Evolutionary conservation across 208 protist species (phyloP), one percentile per base, ranked within the genome.

Genomic region (Sergeia podlipaevii): DNA sequence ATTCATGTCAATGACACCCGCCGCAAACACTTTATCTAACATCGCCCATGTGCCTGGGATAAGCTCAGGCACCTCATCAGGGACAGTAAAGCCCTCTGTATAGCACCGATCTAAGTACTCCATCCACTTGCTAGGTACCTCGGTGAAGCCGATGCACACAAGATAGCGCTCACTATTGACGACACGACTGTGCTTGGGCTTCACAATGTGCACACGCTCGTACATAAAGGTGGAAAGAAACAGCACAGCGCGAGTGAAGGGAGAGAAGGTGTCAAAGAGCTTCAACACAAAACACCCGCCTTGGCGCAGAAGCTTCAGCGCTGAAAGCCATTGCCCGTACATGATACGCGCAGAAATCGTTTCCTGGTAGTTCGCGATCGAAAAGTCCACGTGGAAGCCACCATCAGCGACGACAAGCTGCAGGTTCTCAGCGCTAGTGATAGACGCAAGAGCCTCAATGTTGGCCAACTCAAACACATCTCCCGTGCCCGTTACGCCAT

Each of bases 101-200:
- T 84, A 85, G 48, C 65, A 75, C 33, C 43, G 29, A 23, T 89
- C 75, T 20, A 91, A 59, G 46, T 89, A 74, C 3, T 30, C 27
- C 42, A 82, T 60, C 83, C 86, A 93, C 29, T 36, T 41, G 23
- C 61, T 46, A 13, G 74, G 69, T 8, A 69, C 36, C 15, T 71
- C 77, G 1, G 41, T 32, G 47, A 72, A 83, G 15, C 73, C 70
- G 8, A 86, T 28, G 55, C 83, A 86, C 13, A 93, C 86, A 7
- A 96, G 53, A 61, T 95, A 96, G 15, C 87, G 77, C 65, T 96
- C 90, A 49, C 86, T 94, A 65, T 96, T 96, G 42, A 96, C 87
- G 20, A 93, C 80, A 20, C 91, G 77, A 43, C 85, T 94, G 64
- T 92, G 80, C 28, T 77, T 74, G n/a, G 91, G 91, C 66, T 97